Percentiles rank a stretch among this genome's conserved stretches.
These are phyloP conservation scores for Solanum clarkiae DNA, from an alignment of 257 asterid genomes.

Conservation along the genomic window DNA sequence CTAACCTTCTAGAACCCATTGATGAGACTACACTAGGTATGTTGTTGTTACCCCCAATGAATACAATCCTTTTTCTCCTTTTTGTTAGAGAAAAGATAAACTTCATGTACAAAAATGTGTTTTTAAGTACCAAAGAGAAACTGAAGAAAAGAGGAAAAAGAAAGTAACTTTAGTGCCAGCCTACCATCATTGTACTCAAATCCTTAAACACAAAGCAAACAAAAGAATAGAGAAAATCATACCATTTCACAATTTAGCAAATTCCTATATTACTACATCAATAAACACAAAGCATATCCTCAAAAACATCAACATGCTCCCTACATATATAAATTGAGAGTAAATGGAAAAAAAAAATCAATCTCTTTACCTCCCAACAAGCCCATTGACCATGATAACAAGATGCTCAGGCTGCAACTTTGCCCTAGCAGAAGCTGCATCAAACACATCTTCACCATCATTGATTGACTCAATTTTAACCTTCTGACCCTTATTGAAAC, in stretches of 20 bases:
- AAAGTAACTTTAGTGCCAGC: background rate
- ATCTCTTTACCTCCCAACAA: constrained; percentile 54
- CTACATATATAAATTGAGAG: background rate
- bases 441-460: constrained; percentile 69
- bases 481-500: constrained; percentile 31
- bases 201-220: background rate
- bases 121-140: background rate
- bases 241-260: background rate
- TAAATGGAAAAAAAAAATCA: background rate
- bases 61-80: background rate
- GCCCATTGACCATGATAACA: constrained; percentile 76
- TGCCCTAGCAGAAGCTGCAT: constrained; percentile 42
- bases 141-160: background rate
- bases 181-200: background rate
- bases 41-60: background rate
- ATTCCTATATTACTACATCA: background rate
- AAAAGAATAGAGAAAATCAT: background rate
- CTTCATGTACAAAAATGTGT: background rate
- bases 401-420: constrained; percentile 63
- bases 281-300: background rate
- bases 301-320: background rate
- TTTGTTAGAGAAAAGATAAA: background rate
- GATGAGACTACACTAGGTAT: background rate
- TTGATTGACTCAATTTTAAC: constrained; percentile 43
- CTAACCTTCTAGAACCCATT: background rate